Base-by-base conservation (phyloP, 441 rosid genomes). In the Theobroma grandiflorum region DNA sequence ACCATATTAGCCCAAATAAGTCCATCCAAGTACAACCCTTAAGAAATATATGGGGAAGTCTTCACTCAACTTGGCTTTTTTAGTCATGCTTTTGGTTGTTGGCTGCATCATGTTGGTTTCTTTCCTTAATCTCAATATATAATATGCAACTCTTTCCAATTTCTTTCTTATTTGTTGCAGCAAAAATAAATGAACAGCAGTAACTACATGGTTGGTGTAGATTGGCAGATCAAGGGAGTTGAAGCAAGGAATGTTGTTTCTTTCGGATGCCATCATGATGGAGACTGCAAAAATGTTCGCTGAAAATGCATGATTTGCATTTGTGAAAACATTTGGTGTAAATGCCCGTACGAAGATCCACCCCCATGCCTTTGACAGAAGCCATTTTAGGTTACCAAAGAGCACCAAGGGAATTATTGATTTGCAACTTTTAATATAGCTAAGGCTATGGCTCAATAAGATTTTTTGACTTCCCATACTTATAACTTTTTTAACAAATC, bases 171-270 rank as follows among this genome's bases (percentile, higher is more conserved):
- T 26, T 26, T 26, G 31, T 26, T 26, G 31, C 31, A 26, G 31
- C 0, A 26, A 26, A 26, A 26, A 26, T 26, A 26, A 26, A 26
- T 26, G 31, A 26, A 26, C 31, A 26, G 31, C 31, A 26, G 31
- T 26, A 26, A 26, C 31, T 26, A 26, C 31, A 26, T 26, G 22
- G 35, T 64, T 37, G 35, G 18, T 12, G 8, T 38, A 26, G 57
- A 45, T 69, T 31, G 6, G 58, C 20, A 70, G 37, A 70, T 14
- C 8, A 10, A 10, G 53, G 58, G 22, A 47, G 8, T 70, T 11
- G 42, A 70, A 70, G 74, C 58, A 49, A 70, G 58, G 58, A 50
- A 49, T 8, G 74, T 70, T 47, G 52, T 42, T 5, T 18, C 53
- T 5, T 64, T 37, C 43, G 4, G 43, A 6, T 63, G 43, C 68